These are phyloP conservation scores for Ceratocystis cacaofunesta DNA, from an alignment of 2,329 filamentous ascomycete genomes.

Conservation along the genomic window DNA sequence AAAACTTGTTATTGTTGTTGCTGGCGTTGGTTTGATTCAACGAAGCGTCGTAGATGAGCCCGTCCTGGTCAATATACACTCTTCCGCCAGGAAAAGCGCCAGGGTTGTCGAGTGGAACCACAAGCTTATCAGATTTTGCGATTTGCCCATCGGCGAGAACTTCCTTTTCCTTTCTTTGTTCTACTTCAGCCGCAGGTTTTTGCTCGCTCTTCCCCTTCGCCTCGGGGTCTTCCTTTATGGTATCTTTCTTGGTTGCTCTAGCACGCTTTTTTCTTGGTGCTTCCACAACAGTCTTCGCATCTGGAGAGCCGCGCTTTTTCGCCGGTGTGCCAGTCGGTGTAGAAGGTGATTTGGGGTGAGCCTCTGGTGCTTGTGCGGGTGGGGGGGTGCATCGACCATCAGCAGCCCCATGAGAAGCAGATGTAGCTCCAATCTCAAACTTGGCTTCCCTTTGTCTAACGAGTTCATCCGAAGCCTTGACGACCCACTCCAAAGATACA, in stretches of 20 bases:
- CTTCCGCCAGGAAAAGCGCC: conserved; percentile 26
- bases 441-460: conserved; percentile 20
- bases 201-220: conserved; percentile 19
- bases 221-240: conserved; percentile 19
- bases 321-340: neutral
- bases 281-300: neutral
- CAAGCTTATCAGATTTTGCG: conserved; percentile 31
- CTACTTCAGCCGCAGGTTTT: conserved; percentile 21
- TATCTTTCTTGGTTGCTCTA: neutral
- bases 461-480: conserved; percentile 32
- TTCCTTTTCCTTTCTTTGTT: conserved; percentile 23
- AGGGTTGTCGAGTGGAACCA: conserved; percentile 37
- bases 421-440: conserved; percentile 14
- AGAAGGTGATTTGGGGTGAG: neutral
- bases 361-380: neutral
- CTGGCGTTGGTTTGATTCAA: conserved; percentile 62
- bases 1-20: conserved; percentile 73
- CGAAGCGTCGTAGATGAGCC: conserved; percentile 62
- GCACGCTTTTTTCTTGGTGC: neutral
- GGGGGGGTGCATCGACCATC: neutral
- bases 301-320: neutral
- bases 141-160: conserved; percentile 31
- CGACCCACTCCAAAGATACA: conserved; percentile 46
- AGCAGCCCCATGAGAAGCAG: conserved; percentile 10
- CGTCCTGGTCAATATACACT: conserved; percentile 52